These are phyloP conservation scores for Pseudognaphalium luteoalbum DNA, from an alignment of 129 eudicot genomes.

Conservation along the genomic window DNA sequence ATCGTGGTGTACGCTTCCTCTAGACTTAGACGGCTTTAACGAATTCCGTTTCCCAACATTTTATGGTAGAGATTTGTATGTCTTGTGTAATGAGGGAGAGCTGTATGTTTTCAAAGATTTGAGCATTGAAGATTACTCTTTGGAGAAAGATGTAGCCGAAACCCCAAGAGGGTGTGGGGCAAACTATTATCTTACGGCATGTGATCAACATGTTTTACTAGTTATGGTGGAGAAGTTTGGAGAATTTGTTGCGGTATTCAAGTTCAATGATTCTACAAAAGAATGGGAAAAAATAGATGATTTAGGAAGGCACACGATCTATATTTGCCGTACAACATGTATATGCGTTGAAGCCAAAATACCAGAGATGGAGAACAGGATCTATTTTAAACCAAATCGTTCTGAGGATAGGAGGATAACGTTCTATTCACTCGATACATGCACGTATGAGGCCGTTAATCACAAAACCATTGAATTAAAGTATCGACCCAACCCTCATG, in stretches of 20 bases:
- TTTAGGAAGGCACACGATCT: slow-evolving; percentile 22
- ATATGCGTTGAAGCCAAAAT: neutral
- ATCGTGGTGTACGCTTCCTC: neutral
- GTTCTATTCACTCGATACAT: slow-evolving; percentile 34
- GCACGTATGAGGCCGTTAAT: slow-evolving; percentile 19
- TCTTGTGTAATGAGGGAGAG: neutral
- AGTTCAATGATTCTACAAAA: slow-evolving; percentile 1
- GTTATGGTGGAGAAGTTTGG: slow-evolving; percentile 5
- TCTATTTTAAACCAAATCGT: slow-evolving; percentile 16
- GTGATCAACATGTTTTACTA: neutral
- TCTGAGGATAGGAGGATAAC: neutral
- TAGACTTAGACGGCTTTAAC: neutral
- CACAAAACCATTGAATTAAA: neutral
- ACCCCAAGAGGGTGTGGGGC: neutral
- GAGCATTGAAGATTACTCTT: neutral
- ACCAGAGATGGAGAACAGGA: slow-evolving; percentile 23
- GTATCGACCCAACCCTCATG: neutral
- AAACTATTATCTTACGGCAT: neutral
- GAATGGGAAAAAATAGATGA: slow-evolving; percentile 16
- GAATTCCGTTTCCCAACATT: slow-evolving; percentile 1
- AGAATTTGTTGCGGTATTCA: slow-evolving; percentile 20
- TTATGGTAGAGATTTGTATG: slow-evolving; percentile 12
- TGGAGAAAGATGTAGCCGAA: neutral
- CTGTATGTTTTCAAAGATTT: neutral
- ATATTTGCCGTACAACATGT: neutral